phyloP scores from a whole-genome alignment of 179 eudicot genomes.

The Beta corolliflora region DNA sequence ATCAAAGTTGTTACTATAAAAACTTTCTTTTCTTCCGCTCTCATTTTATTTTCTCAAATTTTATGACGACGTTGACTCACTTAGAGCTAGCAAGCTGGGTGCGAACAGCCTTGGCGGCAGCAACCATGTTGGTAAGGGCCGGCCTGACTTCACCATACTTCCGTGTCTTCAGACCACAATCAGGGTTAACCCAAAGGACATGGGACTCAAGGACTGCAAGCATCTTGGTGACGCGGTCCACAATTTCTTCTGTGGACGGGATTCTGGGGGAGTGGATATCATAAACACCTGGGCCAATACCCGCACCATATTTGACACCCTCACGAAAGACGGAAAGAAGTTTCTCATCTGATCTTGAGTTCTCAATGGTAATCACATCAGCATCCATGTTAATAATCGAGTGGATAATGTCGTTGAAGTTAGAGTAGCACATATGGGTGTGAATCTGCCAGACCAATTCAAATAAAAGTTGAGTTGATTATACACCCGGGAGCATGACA shows the following conservation, averaged over 20 bases:
- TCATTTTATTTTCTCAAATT: slow-evolving; percentile 10
- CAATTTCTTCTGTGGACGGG: slow-evolving; percentile 69
- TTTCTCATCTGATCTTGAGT: slow-evolving; percentile 78
- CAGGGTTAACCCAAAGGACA: slow-evolving; percentile 81
- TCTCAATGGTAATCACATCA: slow-evolving; percentile 76
- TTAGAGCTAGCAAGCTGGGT: slow-evolving; percentile 48
- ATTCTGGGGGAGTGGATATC: slow-evolving; percentile 89
- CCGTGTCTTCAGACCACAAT: slow-evolving; percentile 81
- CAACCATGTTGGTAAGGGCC: slow-evolving; percentile 71
- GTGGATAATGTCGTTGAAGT: slow-evolving; percentile 81
- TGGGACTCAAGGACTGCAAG: slow-evolving; percentile 67
- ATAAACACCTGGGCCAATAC: slow-evolving; percentile 79
- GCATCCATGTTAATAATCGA: slow-evolving; percentile 79
- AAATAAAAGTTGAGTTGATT: background rate
- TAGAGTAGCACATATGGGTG: slow-evolving; percentile 87
- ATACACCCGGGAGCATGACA: too few species aligned
- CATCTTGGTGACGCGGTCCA: slow-evolving; percentile 68
- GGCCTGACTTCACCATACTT: slow-evolving; percentile 76
- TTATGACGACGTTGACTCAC: slow-evolving; percentile 30
- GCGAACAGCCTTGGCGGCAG: slow-evolving; percentile 69
- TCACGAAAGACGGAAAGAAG: slow-evolving; percentile 72
- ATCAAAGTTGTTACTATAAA: background rate
- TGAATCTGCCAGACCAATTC: slow-evolving; percentile 47
- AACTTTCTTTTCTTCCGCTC: background rate
- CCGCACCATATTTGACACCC: slow-evolving; percentile 74